Evolutionary conservation across 1,284 basidiomycete genomes (phyloP), one percentile per base, ranked within the genome.

Genomic region (Marasmius oreades): DNA sequence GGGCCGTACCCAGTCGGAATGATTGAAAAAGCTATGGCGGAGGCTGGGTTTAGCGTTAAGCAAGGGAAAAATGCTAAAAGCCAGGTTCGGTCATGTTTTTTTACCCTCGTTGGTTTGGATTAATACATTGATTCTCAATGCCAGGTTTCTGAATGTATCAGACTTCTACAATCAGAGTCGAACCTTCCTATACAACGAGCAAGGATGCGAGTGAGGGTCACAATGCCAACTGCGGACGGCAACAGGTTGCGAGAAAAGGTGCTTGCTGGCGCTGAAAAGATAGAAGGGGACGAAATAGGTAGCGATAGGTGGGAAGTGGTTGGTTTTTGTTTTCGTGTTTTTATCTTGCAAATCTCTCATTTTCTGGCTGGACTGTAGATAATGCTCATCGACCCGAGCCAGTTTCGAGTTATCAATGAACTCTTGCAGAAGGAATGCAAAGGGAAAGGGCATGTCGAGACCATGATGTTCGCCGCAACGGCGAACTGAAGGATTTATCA

Each of bases 21-120:
- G 79, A 93, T 99, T 60, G 97, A 99, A 68, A 99, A 98, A 74
- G 95, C 95, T 0, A 96, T 99, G 93, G 77, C 85, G 23, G 95
- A 98, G 69, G 87, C 93, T 5, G 95, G 95, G 11, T 97, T 91
- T 72, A 95, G 91, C 62, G 88, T 97, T 37, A 92, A 93, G 67
- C 82, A 82, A 26, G 86, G 88, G 58, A 97, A 97, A 77, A 90
- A 84, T 47, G 95, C 95, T 18, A 99, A 99, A 75, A 90, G 88
- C 58, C 94, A 96, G 80, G 89, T 88, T 51, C 50, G 44, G 46
- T 47, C n/a, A 18, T 47, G 44, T 31, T 22, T 51, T 22, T 37
- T 47, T 47, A 28, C 4, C 39, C 24, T 14, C 44, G 33, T 52
- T 39, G 20, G 31, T 36, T 5, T 8, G n/a, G n/a, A n/a, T n/a